Percentiles rank a stretch among this genome's conserved stretches.
phyloP scores from a whole-genome alignment of 352 stramenopile genomes.

The Globisporangium carolinianum region DNA sequence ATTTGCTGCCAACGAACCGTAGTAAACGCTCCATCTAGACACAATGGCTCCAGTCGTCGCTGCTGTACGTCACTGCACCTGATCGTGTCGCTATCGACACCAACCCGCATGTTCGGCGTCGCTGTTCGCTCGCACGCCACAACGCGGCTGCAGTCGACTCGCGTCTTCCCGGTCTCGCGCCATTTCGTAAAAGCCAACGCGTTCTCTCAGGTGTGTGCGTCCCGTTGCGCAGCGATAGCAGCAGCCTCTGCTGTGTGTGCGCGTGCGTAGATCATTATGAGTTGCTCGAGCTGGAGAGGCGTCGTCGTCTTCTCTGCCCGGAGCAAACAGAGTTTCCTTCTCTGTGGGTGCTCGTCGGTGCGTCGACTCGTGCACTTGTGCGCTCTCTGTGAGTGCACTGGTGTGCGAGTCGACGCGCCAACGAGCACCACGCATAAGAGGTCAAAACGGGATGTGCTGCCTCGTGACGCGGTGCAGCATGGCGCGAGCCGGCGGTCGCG shows the following conservation, averaged over 20 bases:
- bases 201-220: slow-evolving; percentile 7
- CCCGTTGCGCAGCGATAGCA: not conserved
- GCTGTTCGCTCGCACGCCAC: not conserved
- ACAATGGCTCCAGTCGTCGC: slow-evolving; percentile 40
- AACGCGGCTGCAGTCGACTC: not conserved
- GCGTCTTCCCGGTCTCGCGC: not conserved
- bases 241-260: not conserved
- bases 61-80: slow-evolving; percentile 11
- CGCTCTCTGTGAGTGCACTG: not conserved
- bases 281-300: slow-evolving; percentile 81
- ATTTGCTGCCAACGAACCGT: slow-evolving; percentile 22
- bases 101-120: too few species aligned
- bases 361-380: not conserved
- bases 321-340: slow-evolving; percentile 87
- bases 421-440: slow-evolving; percentile 35
- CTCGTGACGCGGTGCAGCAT: not conserved
- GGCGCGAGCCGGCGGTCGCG: slow-evolving; percentile 4
- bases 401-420: not conserved
- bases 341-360: slow-evolving; percentile 46
- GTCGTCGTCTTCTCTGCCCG: slow-evolving; percentile 64
- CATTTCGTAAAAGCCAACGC: not conserved
- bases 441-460: slow-evolving; percentile 17
- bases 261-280: slow-evolving; percentile 24
- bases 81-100: not conserved
- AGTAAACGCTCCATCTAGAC: slow-evolving; percentile 20